phyloP scores from a whole-genome alignment of 1,284 basidiomycete genomes.

The Microbotryum saponariae region DNA sequence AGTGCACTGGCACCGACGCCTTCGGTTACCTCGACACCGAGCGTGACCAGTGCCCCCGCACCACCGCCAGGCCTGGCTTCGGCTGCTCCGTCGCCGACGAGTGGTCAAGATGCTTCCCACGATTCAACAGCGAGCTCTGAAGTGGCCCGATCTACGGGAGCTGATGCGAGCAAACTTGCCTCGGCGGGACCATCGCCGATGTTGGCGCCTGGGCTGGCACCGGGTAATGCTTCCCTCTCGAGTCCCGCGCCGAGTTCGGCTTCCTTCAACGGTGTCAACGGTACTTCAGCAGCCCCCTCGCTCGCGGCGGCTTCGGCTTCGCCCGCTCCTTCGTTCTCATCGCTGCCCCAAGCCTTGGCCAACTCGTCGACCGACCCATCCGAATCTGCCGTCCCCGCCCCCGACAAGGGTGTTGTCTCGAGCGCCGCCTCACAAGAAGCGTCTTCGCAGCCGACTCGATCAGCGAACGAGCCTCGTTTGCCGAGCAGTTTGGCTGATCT shows the following conservation, averaged over 20 bases:
- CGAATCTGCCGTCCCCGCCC: not conserved
- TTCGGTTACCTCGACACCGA: not conserved
- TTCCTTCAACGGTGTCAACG: slow-evolving; percentile 3
- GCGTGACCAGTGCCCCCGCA: not conserved
- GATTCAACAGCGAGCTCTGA: slow-evolving; percentile 9
- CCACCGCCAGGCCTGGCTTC: slow-evolving; percentile 5
- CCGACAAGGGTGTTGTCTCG: slow-evolving; percentile 18
- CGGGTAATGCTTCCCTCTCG: slow-evolving; percentile 9
- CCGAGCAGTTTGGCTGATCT: slow-evolving; percentile 83
- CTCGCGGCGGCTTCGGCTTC: slow-evolving; percentile 13
- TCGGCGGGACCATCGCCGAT: slow-evolving; percentile 5
- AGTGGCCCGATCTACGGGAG: slow-evolving; percentile 3
- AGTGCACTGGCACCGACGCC: slow-evolving; percentile 1
- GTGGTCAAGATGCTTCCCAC: not conserved
- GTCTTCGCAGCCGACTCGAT: not conserved
- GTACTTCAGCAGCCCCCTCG: not conserved
- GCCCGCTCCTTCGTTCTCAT: slow-evolving; percentile 41
- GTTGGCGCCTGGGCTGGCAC: slow-evolving; percentile 2
- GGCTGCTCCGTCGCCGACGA: slow-evolving; percentile 1
- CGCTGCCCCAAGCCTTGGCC: slow-evolving; percentile 40
- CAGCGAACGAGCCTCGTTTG: slow-evolving; percentile 37
- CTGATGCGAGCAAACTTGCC: slow-evolving; percentile 5
- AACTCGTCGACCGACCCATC: slow-evolving; percentile 7
- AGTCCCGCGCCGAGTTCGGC: slow-evolving; percentile 25
- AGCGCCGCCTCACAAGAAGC: slow-evolving; percentile 31